A percentile compares a stretch with the other conserved stretches of the same genome.
phyloP scores from a whole-genome alignment of 2,329 filamentous ascomycete species.

The Cladosporium phlei region DNA sequence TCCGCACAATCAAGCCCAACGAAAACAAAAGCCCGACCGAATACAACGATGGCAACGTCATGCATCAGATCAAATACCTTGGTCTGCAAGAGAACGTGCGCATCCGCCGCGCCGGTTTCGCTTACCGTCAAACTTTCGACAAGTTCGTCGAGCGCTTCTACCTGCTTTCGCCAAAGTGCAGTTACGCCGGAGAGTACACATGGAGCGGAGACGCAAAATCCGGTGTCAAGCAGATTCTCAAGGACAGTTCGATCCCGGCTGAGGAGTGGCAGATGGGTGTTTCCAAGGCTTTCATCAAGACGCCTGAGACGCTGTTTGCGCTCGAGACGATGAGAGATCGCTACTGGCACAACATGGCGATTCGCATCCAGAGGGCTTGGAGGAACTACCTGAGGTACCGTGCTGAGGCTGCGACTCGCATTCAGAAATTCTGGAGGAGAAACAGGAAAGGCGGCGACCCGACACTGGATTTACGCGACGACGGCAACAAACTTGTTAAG shows the following conservation, averaged over 20 bases:
- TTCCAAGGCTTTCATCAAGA: constrained; percentile 96
- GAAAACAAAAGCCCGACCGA: constrained; percentile 95
- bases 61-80: constrained; percentile 98
- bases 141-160: constrained; percentile 99
- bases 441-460: constrained; percentile 78
- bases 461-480: constrained; percentile 80
- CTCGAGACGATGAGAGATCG: constrained; percentile 95
- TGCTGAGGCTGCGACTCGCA: constrained; percentile 84
- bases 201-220: constrained; percentile 86
- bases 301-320: constrained; percentile 92
- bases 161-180: constrained; percentile 86
- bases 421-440: constrained; percentile 93
- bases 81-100: constrained; percentile 99
- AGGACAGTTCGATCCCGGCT: constrained; percentile 89
- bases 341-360: constrained; percentile 99
- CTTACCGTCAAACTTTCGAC: constrained; percentile 93
- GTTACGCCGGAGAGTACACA: constrained; percentile 94
- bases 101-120: constrained; percentile 92
- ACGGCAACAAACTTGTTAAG: constrained; percentile 75
- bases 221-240: constrained; percentile 86
- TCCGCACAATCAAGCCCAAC: constrained; percentile 98
- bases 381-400: constrained; percentile 91
- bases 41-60: constrained; percentile 85
- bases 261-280: constrained; percentile 98
- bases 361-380: constrained; percentile 95